Evolutionary conservation across 345 rosid genomes (phyloP).

Genomic region (Odontarrhena argentea): DNA sequence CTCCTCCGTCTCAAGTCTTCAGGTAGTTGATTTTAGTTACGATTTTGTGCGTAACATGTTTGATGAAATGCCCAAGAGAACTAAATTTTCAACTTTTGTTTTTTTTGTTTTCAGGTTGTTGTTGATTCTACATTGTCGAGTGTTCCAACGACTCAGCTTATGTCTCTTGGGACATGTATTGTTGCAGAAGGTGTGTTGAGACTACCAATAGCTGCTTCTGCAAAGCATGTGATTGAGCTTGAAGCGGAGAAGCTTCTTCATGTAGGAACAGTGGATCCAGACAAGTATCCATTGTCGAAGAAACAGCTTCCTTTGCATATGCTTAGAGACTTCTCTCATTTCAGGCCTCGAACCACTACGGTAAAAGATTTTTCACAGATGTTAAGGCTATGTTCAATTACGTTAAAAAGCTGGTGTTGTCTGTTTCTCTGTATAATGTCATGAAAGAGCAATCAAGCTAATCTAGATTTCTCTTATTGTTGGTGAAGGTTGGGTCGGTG

Average conservation of each 20-base stretch:
- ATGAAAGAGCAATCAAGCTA: conserved; percentile 10
- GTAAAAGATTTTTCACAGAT: conserved; percentile 38
- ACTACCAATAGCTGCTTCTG: conserved; percentile 30
- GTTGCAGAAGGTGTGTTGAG: conserved; percentile 65
- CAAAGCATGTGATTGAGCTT: conserved; percentile 59
- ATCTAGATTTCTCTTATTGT: conserved; percentile 22
- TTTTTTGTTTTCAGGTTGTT: conserved; percentile 50
- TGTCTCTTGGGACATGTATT: conserved; percentile 68
- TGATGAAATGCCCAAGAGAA: conserved; percentile 21
- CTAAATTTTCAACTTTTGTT: neutral
- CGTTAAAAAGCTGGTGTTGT: conserved; percentile 6
- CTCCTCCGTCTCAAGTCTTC: conserved; percentile 62
- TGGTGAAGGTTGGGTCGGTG: conserved; percentile 86
- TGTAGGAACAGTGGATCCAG: conserved; percentile 68
- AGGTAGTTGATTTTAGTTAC: conserved; percentile 45
- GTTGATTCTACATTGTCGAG: conserved; percentile 56
- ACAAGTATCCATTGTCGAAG: conserved; percentile 63
- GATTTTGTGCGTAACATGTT: conserved; percentile 4
- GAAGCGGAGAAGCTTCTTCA: conserved; percentile 69
- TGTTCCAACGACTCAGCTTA: conserved; percentile 48
- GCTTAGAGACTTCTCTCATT: conserved; percentile 69
- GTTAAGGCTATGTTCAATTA: conserved; percentile 3
- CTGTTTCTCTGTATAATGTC: neutral
- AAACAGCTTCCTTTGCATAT: conserved; percentile 69
- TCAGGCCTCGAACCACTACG: conserved; percentile 85